A percentile compares a stretch with the other conserved stretches of the same genome.
Conservation (phyloP, 2,329 filamentous ascomycete genomes). For the Trichoderma sp. region DNA sequence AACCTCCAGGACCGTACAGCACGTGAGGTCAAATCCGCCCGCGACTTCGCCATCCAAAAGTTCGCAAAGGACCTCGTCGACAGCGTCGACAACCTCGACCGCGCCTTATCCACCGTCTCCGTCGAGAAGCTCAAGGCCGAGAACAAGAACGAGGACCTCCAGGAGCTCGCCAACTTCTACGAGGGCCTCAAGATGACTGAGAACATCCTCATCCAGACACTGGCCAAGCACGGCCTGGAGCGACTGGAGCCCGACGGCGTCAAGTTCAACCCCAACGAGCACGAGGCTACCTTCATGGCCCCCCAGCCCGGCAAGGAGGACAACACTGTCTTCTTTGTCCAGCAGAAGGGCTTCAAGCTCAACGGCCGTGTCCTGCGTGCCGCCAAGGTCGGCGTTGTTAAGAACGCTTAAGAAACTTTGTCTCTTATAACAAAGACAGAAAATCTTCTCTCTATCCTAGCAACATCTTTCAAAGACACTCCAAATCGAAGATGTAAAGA, state of each 20-base stretch:
- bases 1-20: constrained; percentile 95
- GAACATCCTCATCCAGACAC: constrained; percentile 79
- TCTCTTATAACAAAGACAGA: background rate
- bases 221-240: constrained; percentile 93
- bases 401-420: constrained; percentile 61
- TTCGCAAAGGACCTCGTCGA: constrained; percentile 96
- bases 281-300: constrained; percentile 95
- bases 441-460: background rate
- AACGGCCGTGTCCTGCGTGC: constrained; percentile 89
- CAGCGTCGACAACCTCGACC: constrained; percentile 95
- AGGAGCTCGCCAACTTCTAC: constrained; percentile 80
- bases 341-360: constrained; percentile 94
- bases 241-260: constrained; percentile 81
- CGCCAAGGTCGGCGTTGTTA: constrained; percentile 94
- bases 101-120: constrained; percentile 80
- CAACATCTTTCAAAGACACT: background rate
- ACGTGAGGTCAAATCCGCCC: constrained; percentile 84
- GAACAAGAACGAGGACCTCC: constrained; percentile 56
- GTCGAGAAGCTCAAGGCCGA: constrained; percentile 67
- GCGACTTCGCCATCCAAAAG: constrained; percentile 92
- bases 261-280: constrained; percentile 94
- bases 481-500: constrained; percentile 20
- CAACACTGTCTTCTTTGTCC: constrained; percentile 85
- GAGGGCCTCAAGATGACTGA: constrained; percentile 96
- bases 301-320: constrained; percentile 87